Evolutionary conservation across 139 green algal genomes (phyloP).

Genomic region (Chlamydomonas sp.): DNA sequence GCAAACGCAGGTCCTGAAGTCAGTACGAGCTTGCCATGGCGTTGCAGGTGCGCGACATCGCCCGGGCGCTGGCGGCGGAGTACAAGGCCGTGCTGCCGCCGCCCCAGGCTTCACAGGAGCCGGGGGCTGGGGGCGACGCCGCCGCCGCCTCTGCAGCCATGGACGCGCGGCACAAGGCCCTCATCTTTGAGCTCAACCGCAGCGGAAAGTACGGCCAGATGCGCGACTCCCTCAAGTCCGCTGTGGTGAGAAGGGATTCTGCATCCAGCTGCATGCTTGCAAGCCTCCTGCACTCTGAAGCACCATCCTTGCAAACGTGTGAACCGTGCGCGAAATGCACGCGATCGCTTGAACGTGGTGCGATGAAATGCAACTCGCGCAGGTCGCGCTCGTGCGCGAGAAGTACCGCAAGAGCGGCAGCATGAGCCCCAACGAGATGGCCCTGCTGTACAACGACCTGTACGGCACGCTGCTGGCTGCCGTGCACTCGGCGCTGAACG

Average conservation of each 20-base stretch:
- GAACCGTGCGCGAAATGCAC: too few relatives aligned
- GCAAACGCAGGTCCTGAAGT: too few relatives aligned
- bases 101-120: background rate
- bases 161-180: constrained; percentile 27
- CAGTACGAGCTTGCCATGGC: too few relatives aligned
- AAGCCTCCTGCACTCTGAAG: background rate
- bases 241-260: constrained; percentile 12
- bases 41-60: background rate
- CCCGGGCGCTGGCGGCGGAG: constrained; percentile 18
- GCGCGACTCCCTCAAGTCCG: constrained; percentile 31
- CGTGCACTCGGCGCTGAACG: constrained; percentile 22
- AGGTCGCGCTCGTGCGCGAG: constrained; percentile 34
- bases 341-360: too few relatives aligned
- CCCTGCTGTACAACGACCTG: constrained; percentile 41
- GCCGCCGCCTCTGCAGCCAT: background rate
- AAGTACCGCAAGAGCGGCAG: constrained; percentile 42
- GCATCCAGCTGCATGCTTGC: background rate
- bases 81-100: constrained; percentile 12
- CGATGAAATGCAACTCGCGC: background rate
- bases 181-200: constrained; percentile 49
- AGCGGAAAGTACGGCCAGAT: constrained; percentile 38
- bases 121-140: background rate
- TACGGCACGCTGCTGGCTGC: constrained; percentile 24
- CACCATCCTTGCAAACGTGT: too few relatives aligned
- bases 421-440: constrained; percentile 45